Evolutionary conservation across 2,329 filamentous ascomycete genomes (phyloP), one percentile per base, ranked within the genome.

Genomic region (Sporothrix brunneoviolacea): DNA sequence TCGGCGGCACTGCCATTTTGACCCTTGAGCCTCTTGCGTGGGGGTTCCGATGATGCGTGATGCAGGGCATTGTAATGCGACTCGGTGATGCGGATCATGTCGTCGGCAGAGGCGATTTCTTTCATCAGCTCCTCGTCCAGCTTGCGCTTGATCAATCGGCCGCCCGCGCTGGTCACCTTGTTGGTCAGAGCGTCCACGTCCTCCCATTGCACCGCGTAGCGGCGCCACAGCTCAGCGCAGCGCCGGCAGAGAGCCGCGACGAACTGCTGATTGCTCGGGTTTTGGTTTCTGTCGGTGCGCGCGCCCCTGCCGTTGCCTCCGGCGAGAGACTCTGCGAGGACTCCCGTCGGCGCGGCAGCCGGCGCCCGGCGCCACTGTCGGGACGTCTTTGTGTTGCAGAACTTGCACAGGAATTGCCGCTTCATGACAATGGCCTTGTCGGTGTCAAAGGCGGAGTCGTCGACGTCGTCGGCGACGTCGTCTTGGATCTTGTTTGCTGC

Each of bases 151-250:
- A 84, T 91, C 4, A 87, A 85, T 59, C 88, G 84, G 40, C 87
- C 86, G 38, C 89, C 88, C 40, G 83, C 81, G 56, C 86, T 82
- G 1, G 84, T 80, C 37, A 94, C 83, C 70, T 95, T 95, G 70
- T 91, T 95, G 35, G 84, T 81, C 33, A 95, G 80, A 60, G 97
- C 91, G 37, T 97, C 93, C 13, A 90, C 79, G 58, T 95, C 88
- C 66, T 97, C 93, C 83, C 89, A 98, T 58, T 94, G 88, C 55
- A 98, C 89, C 15, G 86, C 91, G 66, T 98, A 98, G 57, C 91
- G 88, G 44, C 93, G 84, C 93, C 93, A 98, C 8, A 98, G 73
- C 61, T 93, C 84, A 22, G 91, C 91, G 63, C 93, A 98, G 53
- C 91, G 83, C 52, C 90, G 79, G 64, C 93, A 98, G 4, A 98